These are phyloP conservation scores for Torulaspora franciscae DNA, from an alignment of 805 yeast species.

Conservation along the genomic window DNA sequence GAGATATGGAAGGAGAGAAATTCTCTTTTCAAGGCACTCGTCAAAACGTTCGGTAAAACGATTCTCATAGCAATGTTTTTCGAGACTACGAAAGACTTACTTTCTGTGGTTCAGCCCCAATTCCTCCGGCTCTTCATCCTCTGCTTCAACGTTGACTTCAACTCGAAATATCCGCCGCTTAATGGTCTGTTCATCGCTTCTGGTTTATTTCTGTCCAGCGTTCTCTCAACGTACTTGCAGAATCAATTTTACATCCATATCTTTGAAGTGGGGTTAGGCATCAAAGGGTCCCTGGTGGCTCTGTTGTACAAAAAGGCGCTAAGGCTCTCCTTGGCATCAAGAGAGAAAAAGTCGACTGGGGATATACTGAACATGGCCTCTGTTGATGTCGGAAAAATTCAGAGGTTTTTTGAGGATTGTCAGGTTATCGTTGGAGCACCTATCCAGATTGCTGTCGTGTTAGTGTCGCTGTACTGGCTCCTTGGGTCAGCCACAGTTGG, in stretches of 20 bases:
- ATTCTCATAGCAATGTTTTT: constrained; percentile 35
- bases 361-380: constrained; percentile 76
- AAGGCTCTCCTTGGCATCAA: constrained; percentile 59
- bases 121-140: constrained; percentile 47
- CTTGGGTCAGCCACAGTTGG: constrained; percentile 56
- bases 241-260: constrained; percentile 64
- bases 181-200: constrained; percentile 61
- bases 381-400: constrained; percentile 66
- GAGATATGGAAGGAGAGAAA: constrained; percentile 32
- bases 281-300: constrained; percentile 61
- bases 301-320: constrained; percentile 68
- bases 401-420: constrained; percentile 51
- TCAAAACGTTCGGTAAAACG: constrained; percentile 38
- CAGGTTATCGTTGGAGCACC: constrained; percentile 58
- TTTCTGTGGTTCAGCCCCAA: constrained; percentile 51
- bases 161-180: constrained; percentile 42
- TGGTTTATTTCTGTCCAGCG: constrained; percentile 57
- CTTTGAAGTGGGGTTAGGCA: constrained; percentile 57
- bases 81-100: constrained; percentile 39
- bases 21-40: constrained; percentile 36
- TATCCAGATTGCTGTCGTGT: constrained; percentile 47
- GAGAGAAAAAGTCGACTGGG: constrained; percentile 59
- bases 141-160: constrained; percentile 38
- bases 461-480: constrained; percentile 50
- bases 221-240: constrained; percentile 54